Evolutionary conservation across 2,329 filamentous ascomycete genomes (phyloP).

Genomic region (Fusarium chaquense): DNA sequence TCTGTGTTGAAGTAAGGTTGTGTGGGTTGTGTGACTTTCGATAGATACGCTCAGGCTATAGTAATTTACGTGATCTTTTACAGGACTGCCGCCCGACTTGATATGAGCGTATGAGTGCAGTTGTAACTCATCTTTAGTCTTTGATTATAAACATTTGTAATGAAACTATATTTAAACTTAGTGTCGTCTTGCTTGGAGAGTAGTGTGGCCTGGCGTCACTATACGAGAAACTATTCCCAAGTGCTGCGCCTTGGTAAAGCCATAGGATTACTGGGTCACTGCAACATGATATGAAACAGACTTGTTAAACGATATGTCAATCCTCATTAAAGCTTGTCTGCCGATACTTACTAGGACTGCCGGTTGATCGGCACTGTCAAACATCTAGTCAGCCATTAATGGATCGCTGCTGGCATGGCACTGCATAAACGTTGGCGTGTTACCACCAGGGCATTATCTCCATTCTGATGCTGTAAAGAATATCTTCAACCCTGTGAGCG

Average conservation of each 20-base stretch:
- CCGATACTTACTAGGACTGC: constrained; percentile 10
- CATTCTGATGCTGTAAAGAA: background rate
- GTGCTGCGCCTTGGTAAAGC: background rate
- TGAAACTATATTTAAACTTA: background rate
- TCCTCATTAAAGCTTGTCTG: constrained; percentile 2
- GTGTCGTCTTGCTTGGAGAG: background rate
- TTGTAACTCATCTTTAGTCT: background rate
- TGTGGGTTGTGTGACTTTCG: no score
- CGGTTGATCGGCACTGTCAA: constrained; percentile 1
- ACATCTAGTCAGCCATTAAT: constrained; percentile 6
- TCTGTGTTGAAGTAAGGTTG: no score
- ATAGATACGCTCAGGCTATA: no score
- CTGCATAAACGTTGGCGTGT: background rate
- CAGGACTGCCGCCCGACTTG: no score
- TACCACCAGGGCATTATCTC: background rate
- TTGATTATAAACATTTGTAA: background rate
- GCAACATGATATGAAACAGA: constrained; percentile 1
- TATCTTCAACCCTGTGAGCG: background rate
- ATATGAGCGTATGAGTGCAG: background rate
- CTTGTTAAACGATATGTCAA: background rate
- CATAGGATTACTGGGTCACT: background rate
- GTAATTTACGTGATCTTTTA: no score
- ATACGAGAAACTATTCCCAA: constrained; percentile 1
- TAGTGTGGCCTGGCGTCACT: background rate
- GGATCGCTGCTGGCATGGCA: background rate